Evolutionary conservation across 495 filamentous ascomycete species (phyloP), one percentile per base, ranked within the genome.

Genomic region (Penicillium goetzii): DNA sequence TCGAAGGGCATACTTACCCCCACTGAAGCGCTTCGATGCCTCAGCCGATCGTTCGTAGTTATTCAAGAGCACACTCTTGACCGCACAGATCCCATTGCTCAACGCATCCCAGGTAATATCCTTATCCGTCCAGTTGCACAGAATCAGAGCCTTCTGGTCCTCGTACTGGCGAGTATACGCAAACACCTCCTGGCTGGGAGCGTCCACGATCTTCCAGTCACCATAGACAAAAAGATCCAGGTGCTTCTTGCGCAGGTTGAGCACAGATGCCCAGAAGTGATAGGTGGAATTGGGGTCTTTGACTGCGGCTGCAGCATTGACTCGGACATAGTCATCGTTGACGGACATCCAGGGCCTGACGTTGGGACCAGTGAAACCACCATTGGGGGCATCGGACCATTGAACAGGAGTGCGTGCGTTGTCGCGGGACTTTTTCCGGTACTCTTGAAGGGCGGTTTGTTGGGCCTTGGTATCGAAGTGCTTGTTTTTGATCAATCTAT

Each of bases 301-400:
- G 50, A 77, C 71, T 62, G 87, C 82, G 1, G 72, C 72, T 25
- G 79, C 80, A 33, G 80, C 85, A 57, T 88, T 89, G 72, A 81
- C 70, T 10, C 71, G 64, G 3, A 36, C 56, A 59, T 83, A 85
- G 61, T 84, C 71, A 17, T 84, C 80, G 72, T 88, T 83, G 32
- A 85, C 79, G 3, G 84, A 80, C 85, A 88, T 88, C 86, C 86
- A 89, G 3, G 86, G 84, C 60, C 80, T 82, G 21, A 78, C 82
- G 15, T 73, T 76, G 2, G 79, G 74, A 55, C 72, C 69, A 2
- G 80, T 83, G 66, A 85, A 87, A 3, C 85, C 85, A 2, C 71
- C 84, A 61, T 86, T 81, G 0, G 76, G 69, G 1, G 70, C 74
- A 28, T 72, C 58, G 47, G 78, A 72, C 85, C 84, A 88, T 63